A percentile compares a stretch with the other conserved stretches of the same genome.
Conservation (phyloP, 192 early-diverging fungal species). For the Podila horticola region DNA sequence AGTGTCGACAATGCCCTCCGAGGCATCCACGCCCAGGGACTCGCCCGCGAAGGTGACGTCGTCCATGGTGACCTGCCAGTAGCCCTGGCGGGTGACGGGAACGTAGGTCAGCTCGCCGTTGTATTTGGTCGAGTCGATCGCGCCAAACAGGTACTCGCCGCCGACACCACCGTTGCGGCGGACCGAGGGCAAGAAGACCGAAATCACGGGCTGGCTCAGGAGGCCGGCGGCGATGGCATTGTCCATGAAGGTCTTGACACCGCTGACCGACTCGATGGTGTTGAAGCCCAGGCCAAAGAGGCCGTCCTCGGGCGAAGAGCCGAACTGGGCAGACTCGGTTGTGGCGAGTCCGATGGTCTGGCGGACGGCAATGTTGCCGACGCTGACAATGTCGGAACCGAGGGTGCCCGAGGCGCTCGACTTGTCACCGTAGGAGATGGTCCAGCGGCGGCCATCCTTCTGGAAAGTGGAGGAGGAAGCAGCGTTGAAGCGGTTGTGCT, state of each 20-base stretch:
- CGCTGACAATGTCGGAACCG: conserved; percentile 63
- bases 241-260: conserved; percentile 64
- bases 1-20: conserved; percentile 68
- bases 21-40: conserved; percentile 33
- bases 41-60: conserved; percentile 53
- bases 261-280: conserved; percentile 52
- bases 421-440: conserved; percentile 74
- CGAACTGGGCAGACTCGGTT: conserved; percentile 64
- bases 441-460: conserved; percentile 66
- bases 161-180: conserved; percentile 53
- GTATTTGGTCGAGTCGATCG: conserved; percentile 60
- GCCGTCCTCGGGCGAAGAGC: conserved; percentile 68
- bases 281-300: conserved; percentile 74
- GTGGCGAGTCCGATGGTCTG: conserved; percentile 73
- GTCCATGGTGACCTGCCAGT: conserved; percentile 68
- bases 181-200: conserved; percentile 66
- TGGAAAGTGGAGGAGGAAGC: conserved; percentile 62
- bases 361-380: conserved; percentile 69
- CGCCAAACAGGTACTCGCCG: conserved; percentile 68
- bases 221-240: conserved; percentile 64
- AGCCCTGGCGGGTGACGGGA: conserved; percentile 61
- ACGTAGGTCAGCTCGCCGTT: conserved; percentile 64
- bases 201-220: conserved; percentile 67
- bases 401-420: conserved; percentile 57
- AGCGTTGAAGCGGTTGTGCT: conserved; percentile 59